Evolutionary conservation across 2,329 filamentous ascomycete genomes (phyloP), one percentile per base, ranked within the genome.

Genomic region (Trichoderma koningiopsis): DNA sequence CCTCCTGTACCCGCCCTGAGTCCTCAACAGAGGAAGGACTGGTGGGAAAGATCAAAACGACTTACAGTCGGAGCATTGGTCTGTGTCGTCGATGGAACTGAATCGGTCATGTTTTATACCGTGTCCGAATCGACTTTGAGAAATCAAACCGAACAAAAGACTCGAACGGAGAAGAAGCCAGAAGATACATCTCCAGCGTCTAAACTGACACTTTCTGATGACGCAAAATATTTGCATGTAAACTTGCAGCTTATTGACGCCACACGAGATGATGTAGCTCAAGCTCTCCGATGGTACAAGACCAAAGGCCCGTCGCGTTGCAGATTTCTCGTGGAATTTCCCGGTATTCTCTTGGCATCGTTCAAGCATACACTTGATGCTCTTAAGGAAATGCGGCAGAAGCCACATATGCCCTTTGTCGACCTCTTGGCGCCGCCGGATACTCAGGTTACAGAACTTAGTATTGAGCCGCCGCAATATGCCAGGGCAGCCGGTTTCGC

Each of bases 361-460:
- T 91, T 91, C 72, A 78, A 83, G 31, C 85, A 86, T 31, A 89
- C 85, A 0, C 79, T 91, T 0, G 76, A 81, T 55, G 85, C 85
- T 0, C 78, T 91, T 3, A 87, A 91, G 73, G 74, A 77, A 0
- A 87, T 89, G 79, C 82, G 81, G 11, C 72, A 73, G 14, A 78
- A 71, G 19, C 76, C 77, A 0, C 73, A 81, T 35, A 70, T 89
- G 2, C 86, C 87, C 1, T 87, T 88, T 64, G 74, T 80, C 11
- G 76, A 86, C 3, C 76, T 87, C 24, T 74, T 87, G 31, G 81
- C 81, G 2, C 80, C 81, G 3, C 24, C 74, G 0, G 70, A 71
- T 1, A 70, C 73, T 35, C 1, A 63, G 56, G 10, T 68, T 2
- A 69, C 72, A 1, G 64, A 75, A 0, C 72, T 75, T 0, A 57